Evolutionary conservation across 108 stramenopile genomes (phyloP), one percentile per base, ranked within the genome.

Genomic region (Fragilaria radians): DNA sequence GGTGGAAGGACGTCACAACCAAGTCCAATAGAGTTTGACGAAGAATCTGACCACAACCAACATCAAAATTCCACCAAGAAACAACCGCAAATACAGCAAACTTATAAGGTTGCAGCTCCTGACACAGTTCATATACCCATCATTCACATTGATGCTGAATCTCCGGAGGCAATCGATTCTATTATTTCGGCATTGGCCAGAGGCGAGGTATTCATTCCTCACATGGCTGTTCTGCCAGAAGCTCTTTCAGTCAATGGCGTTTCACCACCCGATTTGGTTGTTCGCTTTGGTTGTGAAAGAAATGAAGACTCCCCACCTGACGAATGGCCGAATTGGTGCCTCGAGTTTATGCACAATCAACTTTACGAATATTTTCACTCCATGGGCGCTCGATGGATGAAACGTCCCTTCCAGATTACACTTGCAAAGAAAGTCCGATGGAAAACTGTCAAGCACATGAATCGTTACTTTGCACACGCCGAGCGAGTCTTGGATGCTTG

Each of bases 381-480:
- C 0, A 61, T 79, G 56, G 83, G 86, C 5, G 87, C 87, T 52
- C 59, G 71, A 24, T 93, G 91, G 91, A 74, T 62, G 28, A 76
- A 82, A 52, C 83, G 91, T 32, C 91, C 91, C 34, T 93, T 93
- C 59, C 77, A 80, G 57, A 87, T 93, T 30, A 86, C 85, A 3
- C 57, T 93, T 5, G 91, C 91, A 4, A 75, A 72, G 52, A 83
- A 86, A 32, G 91, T 93, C 30, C 67, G 80, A 33, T 93, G 91
- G 91, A 86, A 79, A 67, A 93, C 91, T 33, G 84, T 88, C 54
- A 93, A 93, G 61, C 91, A 93, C 57, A 93, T 93, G 91, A 89
- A 93, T 70, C 84, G 86, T 51, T 93, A 87, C 68, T 93, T 93
- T 80, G 79, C 87, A 11, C 83, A 82, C 34, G 80, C 85, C 0